Conservation (phyloP, 192 early-diverging fungal species). For the Backusella westeae region DNA sequence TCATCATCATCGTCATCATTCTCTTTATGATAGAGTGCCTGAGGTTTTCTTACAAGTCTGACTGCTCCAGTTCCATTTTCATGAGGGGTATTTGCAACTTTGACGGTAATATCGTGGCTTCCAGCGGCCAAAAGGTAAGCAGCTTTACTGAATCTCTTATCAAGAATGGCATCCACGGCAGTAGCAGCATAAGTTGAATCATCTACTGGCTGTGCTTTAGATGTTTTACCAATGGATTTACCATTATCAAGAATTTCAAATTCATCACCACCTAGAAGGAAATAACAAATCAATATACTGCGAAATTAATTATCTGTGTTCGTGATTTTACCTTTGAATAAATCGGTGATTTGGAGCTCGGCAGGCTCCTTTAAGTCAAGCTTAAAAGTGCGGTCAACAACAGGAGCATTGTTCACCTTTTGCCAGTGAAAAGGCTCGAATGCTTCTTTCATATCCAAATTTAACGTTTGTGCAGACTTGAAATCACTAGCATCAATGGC, state of each 20-base stretch:
- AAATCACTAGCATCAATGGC: not conserved
- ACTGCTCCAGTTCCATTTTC: conserved; percentile 6
- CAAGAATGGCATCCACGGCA: not conserved
- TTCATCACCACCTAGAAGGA: conserved; percentile 4
- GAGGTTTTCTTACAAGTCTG: not conserved
- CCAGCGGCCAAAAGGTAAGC: not conserved
- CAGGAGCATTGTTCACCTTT: not conserved
- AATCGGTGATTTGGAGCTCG: conserved; percentile 1
- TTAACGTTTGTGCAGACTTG: not conserved
- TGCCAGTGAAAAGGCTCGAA: conserved; percentile 16
- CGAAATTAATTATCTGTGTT: not conserved
- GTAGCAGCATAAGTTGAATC: not conserved
- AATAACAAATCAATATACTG: not conserved
- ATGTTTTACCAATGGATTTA: conserved; percentile 3
- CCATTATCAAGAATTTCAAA: conserved; percentile 11
- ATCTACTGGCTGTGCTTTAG: not conserved
- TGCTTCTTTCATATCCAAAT: not conserved
- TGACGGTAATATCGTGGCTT: conserved; percentile 7
- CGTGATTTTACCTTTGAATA: not conserved
- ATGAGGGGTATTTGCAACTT: conserved; percentile 1
- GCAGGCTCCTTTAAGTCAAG: not conserved
- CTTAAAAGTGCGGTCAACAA: conserved; percentile 6
- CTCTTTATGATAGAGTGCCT: not conserved
- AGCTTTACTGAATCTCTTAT: conserved; percentile 5
- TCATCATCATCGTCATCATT: not conserved